Percentiles rank a stretch among this genome's conserved stretches.
phyloP scores from a whole-genome alignment of 2,329 filamentous ascomycete species.

The Colletotrichum tamarilloi region DNA sequence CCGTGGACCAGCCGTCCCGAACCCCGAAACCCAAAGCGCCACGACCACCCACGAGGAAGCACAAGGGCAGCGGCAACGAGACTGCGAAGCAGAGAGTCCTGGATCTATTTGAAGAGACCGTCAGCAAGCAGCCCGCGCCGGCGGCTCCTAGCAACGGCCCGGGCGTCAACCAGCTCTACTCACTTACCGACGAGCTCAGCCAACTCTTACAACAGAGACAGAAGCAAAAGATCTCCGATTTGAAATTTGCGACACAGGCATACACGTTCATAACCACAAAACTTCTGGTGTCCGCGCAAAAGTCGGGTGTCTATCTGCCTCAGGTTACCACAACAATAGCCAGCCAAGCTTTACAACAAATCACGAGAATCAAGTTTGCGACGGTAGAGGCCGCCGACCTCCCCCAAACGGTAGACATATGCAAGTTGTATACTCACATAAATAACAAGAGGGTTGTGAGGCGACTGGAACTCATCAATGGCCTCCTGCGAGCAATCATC shows the following conservation, averaged over 20 bases:
- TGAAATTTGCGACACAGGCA: neutral
- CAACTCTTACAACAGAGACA: conserved; percentile 3
- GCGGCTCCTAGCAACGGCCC: neutral
- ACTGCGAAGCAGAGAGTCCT: conserved; percentile 19
- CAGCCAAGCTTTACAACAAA: neutral
- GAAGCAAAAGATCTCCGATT: neutral
- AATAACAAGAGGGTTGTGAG: neutral
- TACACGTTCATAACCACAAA: conserved; percentile 12
- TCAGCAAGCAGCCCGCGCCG: conserved; percentile 15
- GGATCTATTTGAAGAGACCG: conserved; percentile 35
- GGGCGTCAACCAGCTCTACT: conserved; percentile 7
- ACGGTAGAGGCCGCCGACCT: neutral
- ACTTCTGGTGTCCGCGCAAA: neutral
- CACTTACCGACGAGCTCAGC: conserved; percentile 13
- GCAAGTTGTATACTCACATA: conserved; percentile 27
- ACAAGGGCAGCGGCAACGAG: neutral
- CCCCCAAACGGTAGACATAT: conserved; percentile 21
- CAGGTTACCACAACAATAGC: neutral
- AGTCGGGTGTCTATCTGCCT: neutral
- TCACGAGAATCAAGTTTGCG: conserved; percentile 19
- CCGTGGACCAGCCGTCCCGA: conserved; percentile 10
- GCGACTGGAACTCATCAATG: conserved; percentile 21
- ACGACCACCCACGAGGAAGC: neutral
- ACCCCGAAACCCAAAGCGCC: neutral
- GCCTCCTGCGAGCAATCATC: conserved; percentile 17